Conservation (phyloP, 805 yeast genomes). For the Candida ipomoeae region DNA sequence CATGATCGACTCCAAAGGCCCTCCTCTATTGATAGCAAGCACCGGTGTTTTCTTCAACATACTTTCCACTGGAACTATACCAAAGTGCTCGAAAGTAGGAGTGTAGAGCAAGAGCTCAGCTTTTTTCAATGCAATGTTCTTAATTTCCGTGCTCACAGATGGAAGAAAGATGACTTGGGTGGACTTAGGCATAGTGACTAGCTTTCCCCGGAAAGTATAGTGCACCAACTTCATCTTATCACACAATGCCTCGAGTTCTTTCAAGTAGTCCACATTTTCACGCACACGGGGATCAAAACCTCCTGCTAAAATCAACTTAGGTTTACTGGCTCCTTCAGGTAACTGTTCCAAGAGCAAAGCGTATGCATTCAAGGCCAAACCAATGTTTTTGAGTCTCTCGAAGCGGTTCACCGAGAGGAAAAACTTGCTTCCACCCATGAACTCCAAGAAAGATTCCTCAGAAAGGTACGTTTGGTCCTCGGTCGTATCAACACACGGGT, state of each 20-base stretch:
- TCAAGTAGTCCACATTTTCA: conserved; percentile 73
- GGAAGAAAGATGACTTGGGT: conserved; percentile 71
- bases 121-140: conserved; percentile 54
- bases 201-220: conserved; percentile 41
- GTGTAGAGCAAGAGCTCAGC: conserved; percentile 74
- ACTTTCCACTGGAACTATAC: conserved; percentile 95
- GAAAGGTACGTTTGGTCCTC: conserved; percentile 16
- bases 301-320: conserved; percentile 73
- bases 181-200: conserved; percentile 30
- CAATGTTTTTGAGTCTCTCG: conserved; percentile 80
- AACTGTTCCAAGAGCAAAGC: conserved; percentile 36
- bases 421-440: conserved; percentile 35
- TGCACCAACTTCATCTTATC: conserved; percentile 41
- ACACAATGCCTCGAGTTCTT: conserved; percentile 53
- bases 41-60: conserved; percentile 84
- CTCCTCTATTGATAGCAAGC: conserved; percentile 83
- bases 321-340: conserved; percentile 26
- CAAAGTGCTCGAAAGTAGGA: conserved; percentile 91
- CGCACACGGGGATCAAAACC: conserved; percentile 77
- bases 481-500: conserved; percentile 69
- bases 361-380: conserved; percentile 70
- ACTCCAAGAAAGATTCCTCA: conserved; percentile 28
- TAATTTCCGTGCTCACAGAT: conserved; percentile 64
- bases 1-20: conserved; percentile 79
- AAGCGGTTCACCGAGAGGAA: conserved; percentile 83